A percentile compares a stretch with the other conserved stretches of the same genome.
Evolutionary conservation across 305 asterid genomes (phyloP).

Genomic region (Solanum aculeatissimum): DNA sequence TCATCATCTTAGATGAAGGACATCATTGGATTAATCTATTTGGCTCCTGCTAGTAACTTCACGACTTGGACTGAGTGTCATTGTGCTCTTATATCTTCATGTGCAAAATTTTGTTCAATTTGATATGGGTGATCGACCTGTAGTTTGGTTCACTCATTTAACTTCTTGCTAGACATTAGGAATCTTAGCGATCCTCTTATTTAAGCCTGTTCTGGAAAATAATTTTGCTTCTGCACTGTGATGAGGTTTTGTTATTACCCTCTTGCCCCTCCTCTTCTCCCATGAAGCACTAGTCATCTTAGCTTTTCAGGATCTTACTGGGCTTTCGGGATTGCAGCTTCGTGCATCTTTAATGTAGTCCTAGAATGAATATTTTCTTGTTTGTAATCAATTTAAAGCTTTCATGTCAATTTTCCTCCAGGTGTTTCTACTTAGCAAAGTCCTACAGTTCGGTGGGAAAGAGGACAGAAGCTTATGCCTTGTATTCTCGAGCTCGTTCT

Average conservation of each 20-base stretch:
- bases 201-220: background rate
- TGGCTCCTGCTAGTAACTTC: background rate
- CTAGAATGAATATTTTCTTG: background rate
- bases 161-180: background rate
- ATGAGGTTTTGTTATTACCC: background rate
- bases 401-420: slow-evolving; percentile 23
- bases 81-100: background rate
- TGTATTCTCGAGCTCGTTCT: slow-evolving; percentile 60
- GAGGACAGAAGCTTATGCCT: slow-evolving; percentile 89
- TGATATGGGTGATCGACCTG: background rate
- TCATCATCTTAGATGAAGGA: background rate
- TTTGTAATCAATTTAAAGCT: slow-evolving; percentile 1
- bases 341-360: background rate
- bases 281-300: background rate
- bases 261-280: background rate
- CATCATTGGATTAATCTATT: background rate
- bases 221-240: background rate
- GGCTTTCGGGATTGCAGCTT: background rate
- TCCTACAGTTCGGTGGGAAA: slow-evolving; percentile 94
- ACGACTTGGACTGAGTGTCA: background rate
- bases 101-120: background rate
- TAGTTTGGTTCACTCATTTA: background rate
- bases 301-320: background rate
- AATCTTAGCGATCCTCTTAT: background rate
- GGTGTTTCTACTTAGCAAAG: slow-evolving; percentile 95